Conservation (phyloP, 441 rosid genomes). For the Pelargonium cotyledonis region DNA sequence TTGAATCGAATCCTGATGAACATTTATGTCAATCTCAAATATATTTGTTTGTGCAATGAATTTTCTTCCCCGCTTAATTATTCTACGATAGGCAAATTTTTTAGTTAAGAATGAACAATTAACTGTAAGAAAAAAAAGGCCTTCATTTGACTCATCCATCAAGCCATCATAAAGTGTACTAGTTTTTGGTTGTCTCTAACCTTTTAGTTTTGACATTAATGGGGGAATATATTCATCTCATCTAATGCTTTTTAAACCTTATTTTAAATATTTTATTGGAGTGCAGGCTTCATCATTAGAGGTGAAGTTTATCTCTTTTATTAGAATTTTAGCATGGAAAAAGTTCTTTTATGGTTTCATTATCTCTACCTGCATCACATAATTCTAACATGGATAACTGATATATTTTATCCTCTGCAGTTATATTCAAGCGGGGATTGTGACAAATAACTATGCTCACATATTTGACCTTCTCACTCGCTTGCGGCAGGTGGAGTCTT, state of each 20-base stretch:
- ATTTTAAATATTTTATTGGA: not conserved
- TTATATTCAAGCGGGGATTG: constrained; percentile 72
- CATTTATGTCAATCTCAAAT: not conserved
- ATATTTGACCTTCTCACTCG: constrained; percentile 95
- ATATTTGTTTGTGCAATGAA: not conserved
- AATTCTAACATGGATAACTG: constrained; percentile 9
- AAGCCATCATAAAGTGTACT: not conserved
- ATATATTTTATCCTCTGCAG: constrained; percentile 35
- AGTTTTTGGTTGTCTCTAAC: not conserved
- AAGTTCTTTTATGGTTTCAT: not conserved
- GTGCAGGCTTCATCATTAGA: not conserved
- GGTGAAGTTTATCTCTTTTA: not conserved
- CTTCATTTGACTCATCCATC: not conserved
- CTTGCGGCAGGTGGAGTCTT: constrained; percentile 67
- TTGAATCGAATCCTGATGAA: not conserved
- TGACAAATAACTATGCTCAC: constrained; percentile 88
- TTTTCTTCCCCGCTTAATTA: not conserved
- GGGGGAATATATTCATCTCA: not conserved
- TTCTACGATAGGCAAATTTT: not conserved
- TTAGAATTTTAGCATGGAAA: not conserved
- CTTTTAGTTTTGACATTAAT: not conserved
- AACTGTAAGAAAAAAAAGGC: not conserved
- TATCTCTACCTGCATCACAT: not conserved
- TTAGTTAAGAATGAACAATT: not conserved
- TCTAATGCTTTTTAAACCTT: too few relatives aligned